Conservation (phyloP, 306 rosid genomes). For the Pterocarpus macrocarpus region DNA sequence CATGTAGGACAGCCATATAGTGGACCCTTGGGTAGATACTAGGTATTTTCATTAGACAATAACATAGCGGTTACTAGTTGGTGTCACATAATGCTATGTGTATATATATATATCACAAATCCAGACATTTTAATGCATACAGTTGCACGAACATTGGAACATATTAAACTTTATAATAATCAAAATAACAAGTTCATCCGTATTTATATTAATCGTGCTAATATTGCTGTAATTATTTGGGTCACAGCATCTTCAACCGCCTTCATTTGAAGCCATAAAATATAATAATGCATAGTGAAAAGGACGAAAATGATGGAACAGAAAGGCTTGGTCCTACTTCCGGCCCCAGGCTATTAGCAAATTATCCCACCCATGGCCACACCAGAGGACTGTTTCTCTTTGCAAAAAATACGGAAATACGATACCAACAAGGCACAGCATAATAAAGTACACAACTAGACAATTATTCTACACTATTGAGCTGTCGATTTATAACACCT, state of each 20-base stretch:
- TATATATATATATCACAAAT: background rate
- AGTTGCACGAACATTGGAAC: background rate
- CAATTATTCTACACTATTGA: background rate
- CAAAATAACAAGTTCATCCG: background rate
- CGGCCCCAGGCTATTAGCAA: background rate
- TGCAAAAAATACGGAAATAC: background rate
- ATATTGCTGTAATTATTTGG: background rate
- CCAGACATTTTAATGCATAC: background rate
- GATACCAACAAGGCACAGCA: too few relatives aligned
- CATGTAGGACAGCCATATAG: background rate
- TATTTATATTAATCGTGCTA: background rate
- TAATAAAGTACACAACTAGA: conserved; percentile 4
- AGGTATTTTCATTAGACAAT: background rate
- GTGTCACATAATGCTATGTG: conserved; percentile 13
- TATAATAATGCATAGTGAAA: background rate
- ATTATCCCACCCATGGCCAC: background rate
- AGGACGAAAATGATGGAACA: background rate
- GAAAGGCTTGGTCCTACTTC: background rate
- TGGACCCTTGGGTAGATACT: conserved; percentile 22
- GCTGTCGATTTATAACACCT: background rate
- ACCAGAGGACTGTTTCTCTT: background rate
- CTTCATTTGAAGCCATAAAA: background rate
- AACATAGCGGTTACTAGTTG: conserved; percentile 21
- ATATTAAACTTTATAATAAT: background rate
- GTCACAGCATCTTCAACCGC: background rate